Percentiles rank a stretch among this genome's conserved stretches.
phyloP scores from a whole-genome alignment of 441 rosid species.

The Arabidopsis lyrata region DNA sequence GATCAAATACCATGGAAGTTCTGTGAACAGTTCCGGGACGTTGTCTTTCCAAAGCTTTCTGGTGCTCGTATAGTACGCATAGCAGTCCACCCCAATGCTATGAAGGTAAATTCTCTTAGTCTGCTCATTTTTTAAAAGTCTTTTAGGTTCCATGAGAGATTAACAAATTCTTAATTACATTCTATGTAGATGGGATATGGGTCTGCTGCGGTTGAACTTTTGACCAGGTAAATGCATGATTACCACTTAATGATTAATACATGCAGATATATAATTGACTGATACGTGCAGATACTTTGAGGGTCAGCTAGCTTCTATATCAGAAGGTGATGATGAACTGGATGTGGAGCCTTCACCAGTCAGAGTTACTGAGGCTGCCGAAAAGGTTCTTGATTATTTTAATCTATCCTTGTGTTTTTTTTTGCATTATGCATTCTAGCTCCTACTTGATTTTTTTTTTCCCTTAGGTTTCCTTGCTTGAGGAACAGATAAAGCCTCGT shows the following conservation, averaged over 20 bases:
- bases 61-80: slow-evolving; percentile 99
- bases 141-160: slow-evolving; percentile 71
- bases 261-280: not conserved
- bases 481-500: slow-evolving; percentile 88
- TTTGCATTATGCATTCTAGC: slow-evolving; percentile 10
- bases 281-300: slow-evolving; percentile 74
- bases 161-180: slow-evolving; percentile 28
- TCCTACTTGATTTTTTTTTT: slow-evolving; percentile 25
- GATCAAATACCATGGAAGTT: slow-evolving; percentile 99
- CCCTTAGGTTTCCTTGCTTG: slow-evolving; percentile 81
- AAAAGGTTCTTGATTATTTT: slow-evolving; percentile 63
- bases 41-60: slow-evolving; percentile 88
- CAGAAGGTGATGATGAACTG: slow-evolving; percentile 75
- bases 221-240: slow-evolving; percentile 66
- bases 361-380: slow-evolving; percentile 79
- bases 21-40: slow-evolving; percentile 82
- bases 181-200: slow-evolving; percentile 95
- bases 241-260: not conserved
- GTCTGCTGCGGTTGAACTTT: slow-evolving; percentile 88
- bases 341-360: slow-evolving; percentile 56
- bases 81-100: slow-evolving; percentile 97
- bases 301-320: slow-evolving; percentile 83
- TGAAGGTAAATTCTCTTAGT: slow-evolving; percentile 67
- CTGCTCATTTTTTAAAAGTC: slow-evolving; percentile 40
- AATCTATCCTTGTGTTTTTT: slow-evolving; percentile 10